phyloP scores from a whole-genome alignment of 2,329 filamentous ascomycete species.

The Cadophora gregata region DNA sequence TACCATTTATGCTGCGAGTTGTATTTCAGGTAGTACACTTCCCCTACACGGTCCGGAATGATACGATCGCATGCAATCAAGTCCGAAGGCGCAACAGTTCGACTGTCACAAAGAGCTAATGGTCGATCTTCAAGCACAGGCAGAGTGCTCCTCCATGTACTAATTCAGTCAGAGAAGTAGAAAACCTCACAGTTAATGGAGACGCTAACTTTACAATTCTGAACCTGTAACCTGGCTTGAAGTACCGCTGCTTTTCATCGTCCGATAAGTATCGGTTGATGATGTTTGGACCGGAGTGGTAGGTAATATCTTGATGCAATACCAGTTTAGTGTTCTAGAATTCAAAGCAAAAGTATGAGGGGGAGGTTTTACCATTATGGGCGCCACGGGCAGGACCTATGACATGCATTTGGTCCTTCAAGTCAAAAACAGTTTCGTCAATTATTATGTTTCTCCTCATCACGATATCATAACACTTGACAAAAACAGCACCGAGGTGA shows the following conservation, averaged over 20 bases:
- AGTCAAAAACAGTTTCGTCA: slow-evolving; percentile 16
- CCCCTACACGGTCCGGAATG: slow-evolving; percentile 34
- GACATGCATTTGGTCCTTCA: slow-evolving; percentile 18
- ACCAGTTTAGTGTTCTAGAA: background rate
- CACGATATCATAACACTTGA: slow-evolving; percentile 28
- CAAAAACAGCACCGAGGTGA: slow-evolving; percentile 23
- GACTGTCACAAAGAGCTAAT: slow-evolving; percentile 35
- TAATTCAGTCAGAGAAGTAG: slow-evolving; percentile 10
- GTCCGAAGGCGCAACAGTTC: slow-evolving; percentile 33
- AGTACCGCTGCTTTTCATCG: slow-evolving; percentile 18
- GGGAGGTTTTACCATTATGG: slow-evolving; percentile 36
- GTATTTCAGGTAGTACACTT: slow-evolving; percentile 40
- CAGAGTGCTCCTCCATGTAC: slow-evolving; percentile 39
- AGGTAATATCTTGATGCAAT: slow-evolving; percentile 30
- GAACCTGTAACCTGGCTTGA: slow-evolving; percentile 32
- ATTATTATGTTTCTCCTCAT: slow-evolving; percentile 30
- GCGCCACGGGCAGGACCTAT: slow-evolving; percentile 33
- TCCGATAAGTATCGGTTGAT: slow-evolving; percentile 29
- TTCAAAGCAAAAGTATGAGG: too few species aligned
- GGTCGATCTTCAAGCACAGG: slow-evolving; percentile 38
- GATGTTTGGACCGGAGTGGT: slow-evolving; percentile 27
- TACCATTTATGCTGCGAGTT: slow-evolving; percentile 39
- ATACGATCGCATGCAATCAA: slow-evolving; percentile 38
- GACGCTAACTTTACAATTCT: slow-evolving; percentile 33
- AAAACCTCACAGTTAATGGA: background rate